phyloP scores from a whole-genome alignment of 2,329 filamentous ascomycete genomes.

The Penicillium sp. region DNA sequence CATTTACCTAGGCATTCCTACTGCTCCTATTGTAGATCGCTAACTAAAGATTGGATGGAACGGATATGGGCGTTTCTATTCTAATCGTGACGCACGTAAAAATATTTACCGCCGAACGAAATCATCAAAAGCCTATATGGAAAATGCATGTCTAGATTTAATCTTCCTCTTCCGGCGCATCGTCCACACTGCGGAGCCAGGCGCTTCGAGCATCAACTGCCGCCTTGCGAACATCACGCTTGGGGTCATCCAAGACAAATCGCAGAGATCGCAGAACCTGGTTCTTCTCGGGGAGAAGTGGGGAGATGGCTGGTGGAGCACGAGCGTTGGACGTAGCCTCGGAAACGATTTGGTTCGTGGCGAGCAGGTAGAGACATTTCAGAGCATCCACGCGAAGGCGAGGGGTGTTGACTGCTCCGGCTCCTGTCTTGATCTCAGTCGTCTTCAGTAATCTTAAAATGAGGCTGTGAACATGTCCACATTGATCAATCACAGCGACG shows the following conservation, averaged over 20 bases:
- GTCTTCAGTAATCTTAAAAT: slow-evolving; percentile 61
- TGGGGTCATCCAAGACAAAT: slow-evolving; percentile 64
- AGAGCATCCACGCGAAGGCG: slow-evolving; percentile 41
- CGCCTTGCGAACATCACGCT: slow-evolving; percentile 64
- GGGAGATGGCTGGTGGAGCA: slow-evolving; percentile 38
- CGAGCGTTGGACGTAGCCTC: slow-evolving; percentile 29
- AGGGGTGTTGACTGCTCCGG: slow-evolving; percentile 26
- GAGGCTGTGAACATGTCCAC: slow-evolving; percentile 62
- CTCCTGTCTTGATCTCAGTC: slow-evolving; percentile 25
- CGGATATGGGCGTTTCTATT: neutral
- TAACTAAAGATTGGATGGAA: neutral
- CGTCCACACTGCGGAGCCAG: slow-evolving; percentile 63
- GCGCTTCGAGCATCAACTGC: slow-evolving; percentile 65
- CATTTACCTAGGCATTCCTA: neutral
- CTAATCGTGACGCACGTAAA: neutral
- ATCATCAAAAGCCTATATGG: neutral
- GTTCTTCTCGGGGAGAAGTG: slow-evolving; percentile 60
- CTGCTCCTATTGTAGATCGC: neutral
- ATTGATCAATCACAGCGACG: slow-evolving; percentile 51
- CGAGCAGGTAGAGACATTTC: slow-evolving; percentile 44
- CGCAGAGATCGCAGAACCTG: slow-evolving; percentile 62
- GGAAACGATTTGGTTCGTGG: slow-evolving; percentile 29
- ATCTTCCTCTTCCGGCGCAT: slow-evolving; percentile 63
- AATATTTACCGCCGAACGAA: neutral
- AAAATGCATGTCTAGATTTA: slow-evolving; percentile 19